Percentiles rank a stretch among this genome's conserved stretches.
phyloP scores from a whole-genome alignment of 345 rosid genomes.

The Reutealis trisperma region DNA sequence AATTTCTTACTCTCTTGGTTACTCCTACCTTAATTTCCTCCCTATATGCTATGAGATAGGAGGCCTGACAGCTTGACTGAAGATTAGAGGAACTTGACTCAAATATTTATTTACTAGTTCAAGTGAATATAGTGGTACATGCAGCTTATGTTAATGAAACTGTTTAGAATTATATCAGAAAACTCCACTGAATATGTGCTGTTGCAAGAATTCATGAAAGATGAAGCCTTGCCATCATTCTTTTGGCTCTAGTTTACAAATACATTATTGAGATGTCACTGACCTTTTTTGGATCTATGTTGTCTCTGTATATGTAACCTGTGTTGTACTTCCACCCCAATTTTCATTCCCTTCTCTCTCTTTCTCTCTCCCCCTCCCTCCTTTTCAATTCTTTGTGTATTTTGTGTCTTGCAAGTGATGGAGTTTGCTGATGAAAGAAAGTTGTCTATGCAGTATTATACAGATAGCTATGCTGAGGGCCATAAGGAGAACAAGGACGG shows the following conservation, averaged over 20 bases:
- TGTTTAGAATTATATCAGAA: background rate
- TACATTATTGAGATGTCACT: background rate
- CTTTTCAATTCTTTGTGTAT: background rate
- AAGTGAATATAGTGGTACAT: too few relatives aligned
- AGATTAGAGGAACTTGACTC: too few relatives aligned
- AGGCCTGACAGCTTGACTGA: too few relatives aligned
- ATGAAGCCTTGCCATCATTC: background rate
- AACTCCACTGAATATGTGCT: background rate
- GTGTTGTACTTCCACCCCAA: background rate
- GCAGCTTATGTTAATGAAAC: background rate
- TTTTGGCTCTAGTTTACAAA: background rate
- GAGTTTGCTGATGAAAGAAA: slow-evolving; percentile 33
- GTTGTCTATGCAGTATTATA: slow-evolving; percentile 52
- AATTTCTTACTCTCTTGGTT: too few relatives aligned
- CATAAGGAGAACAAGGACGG: slow-evolving; percentile 42
- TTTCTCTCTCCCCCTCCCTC: background rate
- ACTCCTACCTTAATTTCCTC: too few relatives aligned
- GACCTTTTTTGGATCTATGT: background rate
- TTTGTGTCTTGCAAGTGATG: slow-evolving; percentile 11
- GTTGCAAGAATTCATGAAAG: background rate
- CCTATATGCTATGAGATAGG: too few relatives aligned
- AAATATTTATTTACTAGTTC: too few relatives aligned
- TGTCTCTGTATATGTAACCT: background rate
- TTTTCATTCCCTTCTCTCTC: background rate
- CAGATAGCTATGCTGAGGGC: slow-evolving; percentile 52